A percentile compares a stretch with the other conserved stretches of the same genome.
phyloP scores from a whole-genome alignment of 306 rosid species.

The Trifolium repens region DNA sequence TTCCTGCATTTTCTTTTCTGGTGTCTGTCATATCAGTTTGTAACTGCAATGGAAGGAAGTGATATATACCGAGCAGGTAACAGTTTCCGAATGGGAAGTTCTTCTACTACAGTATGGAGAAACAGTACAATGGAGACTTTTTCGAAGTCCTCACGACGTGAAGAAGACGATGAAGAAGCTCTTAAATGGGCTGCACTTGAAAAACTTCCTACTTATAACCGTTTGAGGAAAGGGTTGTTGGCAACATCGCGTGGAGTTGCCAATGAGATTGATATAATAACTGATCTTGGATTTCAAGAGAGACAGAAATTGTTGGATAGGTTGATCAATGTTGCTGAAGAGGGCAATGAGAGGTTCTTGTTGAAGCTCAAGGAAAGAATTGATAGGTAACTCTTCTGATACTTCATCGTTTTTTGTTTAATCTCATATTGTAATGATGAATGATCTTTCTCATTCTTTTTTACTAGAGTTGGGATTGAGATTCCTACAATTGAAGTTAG shows the following conservation, averaged over 20 bases:
- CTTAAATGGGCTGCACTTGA: conserved; percentile 80
- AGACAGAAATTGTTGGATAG: conserved; percentile 50
- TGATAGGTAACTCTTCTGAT: conserved; percentile 44
- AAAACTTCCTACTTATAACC: conserved; percentile 77
- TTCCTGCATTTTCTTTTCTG: neutral
- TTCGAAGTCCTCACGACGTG: conserved; percentile 47
- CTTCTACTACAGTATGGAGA: conserved; percentile 51
- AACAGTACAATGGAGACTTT: conserved; percentile 53
- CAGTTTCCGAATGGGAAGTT: conserved; percentile 41
- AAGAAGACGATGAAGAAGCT: conserved; percentile 74
- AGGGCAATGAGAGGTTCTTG: conserved; percentile 57
- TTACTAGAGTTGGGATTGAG: conserved; percentile 54
- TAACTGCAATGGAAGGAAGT: conserved; percentile 24
- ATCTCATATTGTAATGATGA: too few species aligned
- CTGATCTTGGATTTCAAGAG: conserved; percentile 51
- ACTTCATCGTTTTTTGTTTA: too few species aligned
- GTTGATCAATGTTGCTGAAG: conserved; percentile 57
- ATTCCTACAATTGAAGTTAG: conserved; percentile 64
- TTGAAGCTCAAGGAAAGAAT: conserved; percentile 65
- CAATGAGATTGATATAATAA: conserved; percentile 54
- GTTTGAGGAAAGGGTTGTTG: conserved; percentile 70
- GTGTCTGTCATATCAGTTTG: conserved; percentile 10
- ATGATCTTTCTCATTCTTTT: neutral
- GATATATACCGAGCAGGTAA: conserved; percentile 45
- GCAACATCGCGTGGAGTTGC: conserved; percentile 51